Percentiles rank a stretch among this genome's conserved stretches.
Conservation (phyloP, 768 basidiomycete genomes). For the Kwoniella heveanensis region DNA sequence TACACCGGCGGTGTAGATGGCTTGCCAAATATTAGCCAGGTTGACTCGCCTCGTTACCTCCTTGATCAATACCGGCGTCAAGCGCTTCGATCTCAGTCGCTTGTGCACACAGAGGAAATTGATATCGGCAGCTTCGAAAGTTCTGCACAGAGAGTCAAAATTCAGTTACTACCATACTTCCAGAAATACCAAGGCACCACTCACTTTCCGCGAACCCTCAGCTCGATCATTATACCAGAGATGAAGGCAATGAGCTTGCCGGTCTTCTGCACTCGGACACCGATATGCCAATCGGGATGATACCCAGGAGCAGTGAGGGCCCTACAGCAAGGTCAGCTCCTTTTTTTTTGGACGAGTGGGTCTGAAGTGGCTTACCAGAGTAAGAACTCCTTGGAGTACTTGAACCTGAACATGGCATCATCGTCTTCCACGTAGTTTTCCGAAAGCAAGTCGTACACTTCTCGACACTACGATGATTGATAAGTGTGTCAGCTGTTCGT, state of each 20-base stretch:
- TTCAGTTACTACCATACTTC: neutral
- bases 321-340: conserved; percentile 60
- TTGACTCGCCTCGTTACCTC: conserved; percentile 93
- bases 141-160: conserved; percentile 57
- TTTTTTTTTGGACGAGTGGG: neutral
- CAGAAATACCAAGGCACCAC: conserved; percentile 49
- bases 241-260: conserved; percentile 97
- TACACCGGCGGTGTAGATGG: conserved; percentile 92
- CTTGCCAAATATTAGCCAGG: conserved; percentile 88
- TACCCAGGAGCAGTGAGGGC: conserved; percentile 93
- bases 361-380: conserved; percentile 65
- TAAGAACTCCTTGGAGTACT: conserved; percentile 91
- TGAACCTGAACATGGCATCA: conserved; percentile 93
- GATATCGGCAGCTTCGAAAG: conserved; percentile 79
- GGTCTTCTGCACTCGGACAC: conserved; percentile 85
- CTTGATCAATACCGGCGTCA: conserved; percentile 94
- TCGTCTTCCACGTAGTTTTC: conserved; percentile 96
- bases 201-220: conserved; percentile 83
- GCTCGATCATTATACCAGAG: conserved; percentile 80
- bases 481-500: neutral
- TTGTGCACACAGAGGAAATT: conserved; percentile 98
- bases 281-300: conserved; percentile 90
- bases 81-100: conserved; percentile 89
- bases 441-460: conserved; percentile 87
- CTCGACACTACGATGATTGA: conserved; percentile 68